Evolutionary conservation across 257 asterid genomes (phyloP).

Genomic region (Solanum peruvianum): DNA sequence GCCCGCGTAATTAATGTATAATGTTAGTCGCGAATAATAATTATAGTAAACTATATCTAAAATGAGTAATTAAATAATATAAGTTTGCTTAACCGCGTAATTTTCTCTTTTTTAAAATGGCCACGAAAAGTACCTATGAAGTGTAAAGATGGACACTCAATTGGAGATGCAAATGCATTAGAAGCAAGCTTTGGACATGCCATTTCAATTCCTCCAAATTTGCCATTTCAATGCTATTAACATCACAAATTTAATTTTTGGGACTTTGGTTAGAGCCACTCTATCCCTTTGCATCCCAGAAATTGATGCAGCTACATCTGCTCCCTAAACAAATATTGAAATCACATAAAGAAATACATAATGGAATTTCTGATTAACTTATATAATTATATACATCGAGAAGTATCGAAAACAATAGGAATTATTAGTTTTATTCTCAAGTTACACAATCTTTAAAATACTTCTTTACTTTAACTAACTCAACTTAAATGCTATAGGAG

Average conservation of each 20-base stretch:
- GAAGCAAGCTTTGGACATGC: background rate
- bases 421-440: background rate
- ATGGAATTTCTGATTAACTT: background rate
- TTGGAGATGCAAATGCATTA: background rate
- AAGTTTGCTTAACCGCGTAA: too few species aligned
- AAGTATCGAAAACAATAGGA: background rate
- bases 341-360: too few species aligned
- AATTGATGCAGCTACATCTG: too few species aligned
- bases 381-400: too few species aligned
- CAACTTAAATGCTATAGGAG: background rate
- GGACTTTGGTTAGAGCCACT: background rate
- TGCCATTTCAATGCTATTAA: background rate
- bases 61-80: too few species aligned
- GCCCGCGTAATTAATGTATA: too few species aligned
- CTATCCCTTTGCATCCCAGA: too few species aligned
- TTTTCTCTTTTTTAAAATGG: too few species aligned
- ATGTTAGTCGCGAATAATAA: rapidly evolving
- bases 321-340: too few species aligned
- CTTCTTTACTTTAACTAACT: too few species aligned
- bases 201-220: background rate
- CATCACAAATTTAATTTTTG: background rate
- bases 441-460: background rate
- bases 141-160: background rate
- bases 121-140: background rate
- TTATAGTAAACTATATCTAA: too few species aligned